Evolutionary conservation across 2,329 filamentous ascomycete genomes (phyloP).

Genomic region (Sarocladium kiliense): DNA sequence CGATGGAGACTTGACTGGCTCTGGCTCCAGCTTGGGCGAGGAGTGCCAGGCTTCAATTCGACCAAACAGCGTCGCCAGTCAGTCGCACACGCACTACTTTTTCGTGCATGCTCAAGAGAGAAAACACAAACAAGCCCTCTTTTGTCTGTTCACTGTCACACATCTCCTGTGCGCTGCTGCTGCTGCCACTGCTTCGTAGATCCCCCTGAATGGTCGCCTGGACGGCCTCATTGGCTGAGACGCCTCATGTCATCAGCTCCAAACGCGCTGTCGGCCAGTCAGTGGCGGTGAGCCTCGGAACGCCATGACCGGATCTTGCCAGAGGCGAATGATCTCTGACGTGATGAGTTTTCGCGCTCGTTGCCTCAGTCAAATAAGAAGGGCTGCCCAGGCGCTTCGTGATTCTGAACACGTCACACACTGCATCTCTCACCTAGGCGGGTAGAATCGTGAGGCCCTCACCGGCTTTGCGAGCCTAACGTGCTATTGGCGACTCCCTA

Average conservation of each 20-base stretch:
- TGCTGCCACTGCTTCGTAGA: neutral
- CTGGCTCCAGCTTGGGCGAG: neutral
- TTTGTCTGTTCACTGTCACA: neutral
- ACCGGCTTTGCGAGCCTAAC: too few species aligned
- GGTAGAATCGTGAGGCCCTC: neutral
- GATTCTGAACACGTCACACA: neutral
- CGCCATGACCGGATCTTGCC: constrained; percentile 2
- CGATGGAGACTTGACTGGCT: neutral
- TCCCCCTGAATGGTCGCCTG: neutral
- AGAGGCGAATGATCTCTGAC: neutral
- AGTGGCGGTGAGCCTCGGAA: neutral
- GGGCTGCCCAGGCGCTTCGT: neutral
- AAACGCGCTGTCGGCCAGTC: neutral
- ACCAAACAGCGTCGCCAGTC: neutral
- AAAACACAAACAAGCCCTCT: neutral
- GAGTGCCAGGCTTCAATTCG: neutral
- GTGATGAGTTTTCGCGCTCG: neutral
- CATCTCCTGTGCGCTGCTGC: neutral
- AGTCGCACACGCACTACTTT: neutral
- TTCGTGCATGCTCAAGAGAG: neutral
- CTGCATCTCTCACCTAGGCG: too few species aligned
- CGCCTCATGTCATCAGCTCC: neutral
- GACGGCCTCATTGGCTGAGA: constrained; percentile 7
- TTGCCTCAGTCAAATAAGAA: neutral
- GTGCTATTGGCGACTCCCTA: too few species aligned